Evolutionary conservation across 2,329 filamentous ascomycete genomes (phyloP).

Genomic region (Neurospora sp.): DNA sequence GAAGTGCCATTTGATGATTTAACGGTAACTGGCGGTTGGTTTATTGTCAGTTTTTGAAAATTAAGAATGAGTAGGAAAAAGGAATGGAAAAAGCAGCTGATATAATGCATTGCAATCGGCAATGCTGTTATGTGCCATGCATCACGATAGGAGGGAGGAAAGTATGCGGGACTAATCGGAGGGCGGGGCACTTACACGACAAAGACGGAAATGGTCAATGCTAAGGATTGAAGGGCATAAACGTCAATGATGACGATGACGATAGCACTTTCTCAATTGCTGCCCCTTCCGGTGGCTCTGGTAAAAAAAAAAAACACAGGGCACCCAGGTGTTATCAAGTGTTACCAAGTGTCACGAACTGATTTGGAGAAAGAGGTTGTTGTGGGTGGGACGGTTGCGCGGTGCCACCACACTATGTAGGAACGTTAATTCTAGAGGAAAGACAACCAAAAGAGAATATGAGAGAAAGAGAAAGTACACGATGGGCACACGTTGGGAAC

Average conservation of each 20-base stretch:
- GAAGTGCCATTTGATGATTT: neutral
- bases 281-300: neutral
- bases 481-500: neutral
- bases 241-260: neutral
- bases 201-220: neutral
- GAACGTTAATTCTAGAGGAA: neutral
- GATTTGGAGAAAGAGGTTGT: neutral
- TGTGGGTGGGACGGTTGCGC: neutral
- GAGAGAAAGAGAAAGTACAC: neutral
- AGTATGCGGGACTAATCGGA: neutral
- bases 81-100: neutral
- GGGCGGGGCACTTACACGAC: neutral
- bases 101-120: neutral
- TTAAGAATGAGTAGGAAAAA: neutral
- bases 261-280: neutral
- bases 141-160: neutral
- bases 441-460: neutral
- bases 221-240: neutral
- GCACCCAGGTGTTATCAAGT: neutral
- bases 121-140: neutral
- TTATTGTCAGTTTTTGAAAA: neutral
- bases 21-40: neutral
- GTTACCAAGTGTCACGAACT: neutral
- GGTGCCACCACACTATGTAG: neutral
- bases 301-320: neutral